These are phyloP conservation scores for Xylariaceae sp. DNA, from an alignment of 2,329 filamentous ascomycete species.

Conservation along the genomic window DNA sequence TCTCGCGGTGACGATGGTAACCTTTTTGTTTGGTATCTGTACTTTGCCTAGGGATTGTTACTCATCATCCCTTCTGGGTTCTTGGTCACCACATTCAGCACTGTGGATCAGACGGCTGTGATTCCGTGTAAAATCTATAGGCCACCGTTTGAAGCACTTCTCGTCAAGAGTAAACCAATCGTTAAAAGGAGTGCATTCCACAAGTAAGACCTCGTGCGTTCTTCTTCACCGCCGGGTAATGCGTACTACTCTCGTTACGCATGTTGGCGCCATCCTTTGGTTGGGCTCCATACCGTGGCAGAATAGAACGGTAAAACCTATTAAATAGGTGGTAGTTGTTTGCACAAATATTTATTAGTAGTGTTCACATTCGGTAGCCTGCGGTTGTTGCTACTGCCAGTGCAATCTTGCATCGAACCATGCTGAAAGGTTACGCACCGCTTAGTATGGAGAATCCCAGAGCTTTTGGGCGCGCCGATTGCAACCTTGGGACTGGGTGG, in stretches of 20 bases:
- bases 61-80: neutral
- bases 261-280: conserved; percentile 2
- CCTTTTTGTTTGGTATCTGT: conserved; percentile 2
- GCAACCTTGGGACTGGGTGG: neutral
- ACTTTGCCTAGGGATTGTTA: conserved; percentile 6
- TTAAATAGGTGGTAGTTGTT: neutral
- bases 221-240: conserved; percentile 15
- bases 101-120: conserved; percentile 13
- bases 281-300: neutral
- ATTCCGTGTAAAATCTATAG: conserved; percentile 10
- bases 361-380: neutral
- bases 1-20: neutral
- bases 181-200: conserved; percentile 17
- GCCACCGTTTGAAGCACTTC: conserved; percentile 11
- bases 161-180: conserved; percentile 24
- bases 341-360: too few species aligned
- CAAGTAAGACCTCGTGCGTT: conserved; percentile 19
- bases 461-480: neutral
- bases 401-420: conserved; percentile 3
- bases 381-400: neutral
- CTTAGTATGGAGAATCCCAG: conserved; percentile 6
- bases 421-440: neutral
- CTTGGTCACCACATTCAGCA: neutral
- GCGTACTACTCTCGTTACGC: conserved; percentile 13
- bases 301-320: neutral